Evolutionary conservation across 352 stramenopile species (phyloP), one percentile per base, ranked within the genome.

Genomic region (Bremia lactucae): DNA sequence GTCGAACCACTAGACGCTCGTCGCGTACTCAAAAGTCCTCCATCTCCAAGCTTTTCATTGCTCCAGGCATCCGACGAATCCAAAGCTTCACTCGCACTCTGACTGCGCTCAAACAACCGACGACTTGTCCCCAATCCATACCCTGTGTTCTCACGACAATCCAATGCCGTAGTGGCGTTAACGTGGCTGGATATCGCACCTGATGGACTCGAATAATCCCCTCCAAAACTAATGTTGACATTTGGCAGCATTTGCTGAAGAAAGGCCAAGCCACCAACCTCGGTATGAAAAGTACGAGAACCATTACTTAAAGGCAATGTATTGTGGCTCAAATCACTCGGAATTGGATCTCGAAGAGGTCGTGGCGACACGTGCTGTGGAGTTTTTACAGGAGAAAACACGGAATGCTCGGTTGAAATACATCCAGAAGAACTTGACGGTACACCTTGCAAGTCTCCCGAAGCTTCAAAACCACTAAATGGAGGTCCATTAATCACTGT

Each of bases 241-340:
- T 91, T 91, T 7, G 78, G 78, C 13, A 91, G 70, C 78, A 91
- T 91, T 46, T 87, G 72, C 68, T 91, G 78, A 20, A 91, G 57
- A 50, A 88, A 91, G 26, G 75, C 78, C 1, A 91, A 56, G 0
- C 78, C 78, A 11, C 47, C 48, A 9, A 53, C 42, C 29, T 47
- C 53, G 1, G 39, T 49, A 20, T 36, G 20, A 4, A 62, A 20
- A n/a, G n/a, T n/a, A n/a, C n/a, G n/a, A n/a, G n/a, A n/a, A n/a
- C n/a, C n/a, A n/a, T n/a, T n/a, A 33, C 31, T 16, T 4, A 57
- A 49, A 29, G 52, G 47, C 20, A 58, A 23, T 22, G 61, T 43
- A 25, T 48, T 57, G 26, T 31, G 21, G 16, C 59, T 39, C 31
- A 72, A 67, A 22, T 58, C 61, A 39, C 36, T 41, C 18, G 52